Base-by-base conservation (phyloP, 1,139 yeast genomes). In the Geotrichum cucujoidarum region DNA sequence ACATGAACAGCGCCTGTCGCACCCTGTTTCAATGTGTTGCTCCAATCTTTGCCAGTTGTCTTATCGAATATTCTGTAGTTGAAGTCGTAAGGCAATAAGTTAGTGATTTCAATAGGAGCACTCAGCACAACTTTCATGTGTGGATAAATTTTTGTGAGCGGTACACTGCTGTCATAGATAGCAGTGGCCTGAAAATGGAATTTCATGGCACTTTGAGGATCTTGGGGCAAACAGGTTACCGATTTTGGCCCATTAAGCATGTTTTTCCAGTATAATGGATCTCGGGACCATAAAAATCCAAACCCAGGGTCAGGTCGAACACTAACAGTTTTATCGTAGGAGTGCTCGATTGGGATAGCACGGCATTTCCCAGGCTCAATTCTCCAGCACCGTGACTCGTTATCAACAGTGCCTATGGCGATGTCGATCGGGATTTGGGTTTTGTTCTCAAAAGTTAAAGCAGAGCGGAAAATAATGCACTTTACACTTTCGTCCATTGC, bases 31-130 rank as follows among this genome's bases (percentile, higher is more conserved):
- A 92, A 68, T 13, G 65, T 61, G 20, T 83, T 83, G 51, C 73
- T 75, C 83, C 92, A 83, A 53, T 83, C 94, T 53, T 76, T 75
- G 50, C 77, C 78, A n/a, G 81, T 72, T 20, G 78, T 80, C 60
- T 87, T 86, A 61, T 88, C 95, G 62, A 84, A 87, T 18, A 94
- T 72, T 49, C 87, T 72, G 65, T 84, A 89, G 20, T 77, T 73
- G 45, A 90, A 69, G 57, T 88, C 95, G 61, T 77, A 86, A 0
- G 99, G 98, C 44, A 94, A 66, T 50, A 88, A 69, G 58, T 94
- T 94, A 57, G 85, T 90, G 53, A 94, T 74, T 57, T 86, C 88
- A 34, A 94, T 68, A 0, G 98, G 97, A 0, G 98, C 90, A 0
- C 95, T 81, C 20, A 94, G 69, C 1, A 82, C 76, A 35, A 92